Conservation (phyloP, 2,329 filamentous ascomycete species). For the Talaromyces sp. region DNA sequence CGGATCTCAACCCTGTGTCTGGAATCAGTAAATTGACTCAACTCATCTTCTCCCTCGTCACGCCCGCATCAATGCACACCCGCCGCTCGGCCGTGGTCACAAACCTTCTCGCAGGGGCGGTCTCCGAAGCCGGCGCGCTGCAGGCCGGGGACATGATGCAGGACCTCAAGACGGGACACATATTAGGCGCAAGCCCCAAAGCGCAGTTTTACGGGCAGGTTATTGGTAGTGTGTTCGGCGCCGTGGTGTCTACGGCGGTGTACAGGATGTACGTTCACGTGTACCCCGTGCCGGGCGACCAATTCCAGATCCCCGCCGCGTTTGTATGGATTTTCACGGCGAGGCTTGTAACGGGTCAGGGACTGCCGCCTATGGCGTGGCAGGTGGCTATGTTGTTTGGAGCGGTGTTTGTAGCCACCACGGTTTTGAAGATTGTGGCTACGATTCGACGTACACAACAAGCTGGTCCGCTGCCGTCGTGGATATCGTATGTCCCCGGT, state of each 20-base stretch:
- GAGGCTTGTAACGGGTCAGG: slow-evolving; percentile 84
- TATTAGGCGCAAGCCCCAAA: slow-evolving; percentile 86
- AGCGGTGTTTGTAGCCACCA: slow-evolving; percentile 68
- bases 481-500: slow-evolving; percentile 78
- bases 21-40: slow-evolving; percentile 97
- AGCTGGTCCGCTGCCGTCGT: slow-evolving; percentile 39
- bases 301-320: slow-evolving; percentile 91
- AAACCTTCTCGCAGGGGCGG: slow-evolving; percentile 88
- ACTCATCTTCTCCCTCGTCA: slow-evolving; percentile 87
- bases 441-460: slow-evolving; percentile 23
- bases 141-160: slow-evolving; percentile 97
- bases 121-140: slow-evolving; percentile 79
- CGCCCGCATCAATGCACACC: slow-evolving; percentile 74
- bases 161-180: slow-evolving; percentile 92
- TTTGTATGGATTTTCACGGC: slow-evolving; percentile 99
- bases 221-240: slow-evolving; percentile 82
- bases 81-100: slow-evolving; percentile 82
- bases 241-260: slow-evolving; percentile 79
- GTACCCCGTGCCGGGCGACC: slow-evolving; percentile 80
- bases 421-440: slow-evolving; percentile 64
- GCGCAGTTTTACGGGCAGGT: slow-evolving; percentile 97
- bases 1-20: slow-evolving; percentile 92
- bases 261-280: slow-evolving; percentile 89
- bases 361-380: slow-evolving; percentile 77
- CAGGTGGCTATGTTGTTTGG: slow-evolving; percentile 78